phyloP scores from a whole-genome alignment of 2,329 filamentous ascomycete species.

The Diaporthe australafricana region DNA sequence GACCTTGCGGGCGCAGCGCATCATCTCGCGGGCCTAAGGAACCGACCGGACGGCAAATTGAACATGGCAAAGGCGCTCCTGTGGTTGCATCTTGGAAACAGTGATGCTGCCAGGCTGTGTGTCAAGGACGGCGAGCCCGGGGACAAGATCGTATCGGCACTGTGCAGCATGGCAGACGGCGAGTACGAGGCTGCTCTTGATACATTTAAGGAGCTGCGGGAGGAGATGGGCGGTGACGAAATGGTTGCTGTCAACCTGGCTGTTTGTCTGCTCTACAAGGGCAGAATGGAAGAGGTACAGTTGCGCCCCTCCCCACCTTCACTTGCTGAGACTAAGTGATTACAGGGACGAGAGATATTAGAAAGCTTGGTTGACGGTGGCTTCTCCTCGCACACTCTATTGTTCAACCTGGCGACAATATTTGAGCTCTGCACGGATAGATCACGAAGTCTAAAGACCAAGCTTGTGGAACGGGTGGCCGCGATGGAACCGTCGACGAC shows the following conservation, averaged over 20 bases:
- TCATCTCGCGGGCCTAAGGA: slow-evolving; percentile 73
- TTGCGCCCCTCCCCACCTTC: background rate
- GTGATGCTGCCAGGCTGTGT: slow-evolving; percentile 72
- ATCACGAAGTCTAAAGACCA: slow-evolving; percentile 75
- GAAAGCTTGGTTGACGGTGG: slow-evolving; percentile 73
- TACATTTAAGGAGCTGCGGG: slow-evolving; percentile 67
- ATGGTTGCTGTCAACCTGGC: slow-evolving; percentile 86
- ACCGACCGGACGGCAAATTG: slow-evolving; percentile 53
- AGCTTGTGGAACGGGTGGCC: slow-evolving; percentile 78
- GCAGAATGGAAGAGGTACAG: slow-evolving; percentile 73
- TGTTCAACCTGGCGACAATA: slow-evolving; percentile 91
- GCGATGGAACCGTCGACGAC: slow-evolving; percentile 63
- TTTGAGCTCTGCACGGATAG: slow-evolving; percentile 92
- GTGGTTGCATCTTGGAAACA: slow-evolving; percentile 83
- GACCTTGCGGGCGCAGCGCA: slow-evolving; percentile 83
- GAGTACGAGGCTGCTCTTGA: slow-evolving; percentile 73
- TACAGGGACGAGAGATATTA: slow-evolving; percentile 73
- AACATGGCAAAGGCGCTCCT: slow-evolving; percentile 71
- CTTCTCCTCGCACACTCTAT: slow-evolving; percentile 79
- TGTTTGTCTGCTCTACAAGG: slow-evolving; percentile 85
- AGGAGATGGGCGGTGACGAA: slow-evolving; percentile 62
- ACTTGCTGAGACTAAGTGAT: slow-evolving; percentile 40
- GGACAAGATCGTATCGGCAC: slow-evolving; percentile 69
- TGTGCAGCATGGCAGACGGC: slow-evolving; percentile 83
- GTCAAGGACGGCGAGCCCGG: slow-evolving; percentile 54